Base-by-base conservation (phyloP, 805 yeast species). In the Yamadazyma scolyti region DNA sequence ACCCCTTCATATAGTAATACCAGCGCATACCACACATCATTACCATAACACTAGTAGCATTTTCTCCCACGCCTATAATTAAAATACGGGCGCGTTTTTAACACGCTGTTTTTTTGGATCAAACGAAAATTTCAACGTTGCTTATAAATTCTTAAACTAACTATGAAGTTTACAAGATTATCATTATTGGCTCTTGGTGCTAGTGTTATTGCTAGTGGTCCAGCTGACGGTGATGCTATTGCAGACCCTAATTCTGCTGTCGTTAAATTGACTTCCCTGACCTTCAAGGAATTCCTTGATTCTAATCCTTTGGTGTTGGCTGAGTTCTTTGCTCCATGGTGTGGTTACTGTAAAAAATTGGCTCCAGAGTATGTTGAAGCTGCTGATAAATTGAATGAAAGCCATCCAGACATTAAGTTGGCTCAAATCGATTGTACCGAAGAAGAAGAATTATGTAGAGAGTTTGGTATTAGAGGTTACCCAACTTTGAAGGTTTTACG, bases 251-350 rank as follows among this genome's bases (percentile, higher is more conserved):
- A 83, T 52, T 82, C 95, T 25, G 93, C 89, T 20, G 97, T 90
- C 28, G 86, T 86, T 44, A 78, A 83, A 56, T 73, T 90, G 43
- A 75, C 83, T 22, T 62, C 79, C 13, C 78, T 71, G 22, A 73
- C 72, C 37, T 90, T 85, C 56, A 73, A 73, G 35, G 57, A 68
- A 10, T 86, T 84, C 58, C 61, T 90, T 42, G 60, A 65, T 28
- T 76, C 71, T 34, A 82, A 89, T 65, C 83, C 87, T 20, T 69
- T 89, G 45, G 94, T 86, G 14, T 64, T 86, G 40, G 82, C 90
- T 13, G 95, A 86, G 61, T 86, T 86, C 62, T 86, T 81, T 57
- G 95, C 95, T 11, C 95, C 97, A 56, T 90, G 97, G 97, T 89
- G 97, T 71, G 96, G 96, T 11, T 93, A 89, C 66, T 89, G 97